Base-by-base conservation (phyloP, 2,329 filamentous ascomycete species). In the Endoconidiophora laricicola region DNA sequence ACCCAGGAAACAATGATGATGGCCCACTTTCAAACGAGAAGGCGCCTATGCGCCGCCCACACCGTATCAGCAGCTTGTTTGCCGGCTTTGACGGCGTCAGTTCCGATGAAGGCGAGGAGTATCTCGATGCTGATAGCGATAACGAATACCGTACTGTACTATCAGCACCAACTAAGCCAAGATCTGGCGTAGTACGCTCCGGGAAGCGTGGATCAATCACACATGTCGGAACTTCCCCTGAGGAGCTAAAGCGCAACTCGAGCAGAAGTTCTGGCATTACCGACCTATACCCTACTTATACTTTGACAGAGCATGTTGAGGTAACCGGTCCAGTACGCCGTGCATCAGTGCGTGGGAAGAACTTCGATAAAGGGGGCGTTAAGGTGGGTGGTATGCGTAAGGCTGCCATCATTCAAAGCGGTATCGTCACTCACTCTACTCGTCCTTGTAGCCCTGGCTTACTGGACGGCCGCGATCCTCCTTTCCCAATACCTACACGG, bases 401-500 rank as follows among this genome's bases (percentile, higher is more conserved):
- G 60, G 75, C 83, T 42, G 83, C 84, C 16, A 76, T 91, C 71
- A 87, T 90, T 48, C 82, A 86, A 55, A 90, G 73, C 59, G 83
- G 85, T 16, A 81, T 86, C 48, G 76, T 75, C 23, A 79, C 78
- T 9, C 84, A 90, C 56, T 24, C 49, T 10, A 44, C 52, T 2
- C 74, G 77, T 36, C 71, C 80, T 7, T 68, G 76, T 54, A 86
- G 78, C 59, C 79, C 81, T 44, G 86, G 73, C 61, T 64, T 78
- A 48, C 71, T 69, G 46, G 86, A 78, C 54, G 54, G 68, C 49
- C 66, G 63, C 26, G 71, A 77, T 48, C 88, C 91, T 24, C 91
- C 91, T 0, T 95, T 94, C 68, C 88, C 91, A 0, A 94, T 98
- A 5, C 91, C 91, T 0, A 81, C 81, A 2, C 74, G 91, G 51